Base-by-base conservation (phyloP, 2,329 filamentous ascomycete species). In the Coniochaeta pulveracea region DNA sequence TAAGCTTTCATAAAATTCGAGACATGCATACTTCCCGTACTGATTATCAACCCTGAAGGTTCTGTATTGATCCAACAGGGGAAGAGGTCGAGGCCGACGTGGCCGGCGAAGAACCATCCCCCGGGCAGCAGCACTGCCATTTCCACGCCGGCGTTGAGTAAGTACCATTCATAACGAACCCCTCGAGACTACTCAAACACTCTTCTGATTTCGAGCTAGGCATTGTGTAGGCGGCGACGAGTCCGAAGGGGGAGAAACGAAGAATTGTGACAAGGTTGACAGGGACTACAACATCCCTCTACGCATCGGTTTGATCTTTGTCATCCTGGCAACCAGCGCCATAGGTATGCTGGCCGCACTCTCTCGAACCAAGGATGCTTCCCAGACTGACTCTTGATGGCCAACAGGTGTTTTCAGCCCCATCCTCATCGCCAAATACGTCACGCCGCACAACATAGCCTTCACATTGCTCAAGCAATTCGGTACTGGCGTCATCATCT, bases 91-190 rank as follows among this genome's bases (percentile, higher is more conserved):
- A 70, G 34, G 56, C 80, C 10, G 43, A 67, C 2, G 51, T 57
- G 16, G 33, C 32, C 26, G 36, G 47, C 36, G 35, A 45, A 11
- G 17, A 31, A 33, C 8, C 44, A 30, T 18, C 34, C 5, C 45
- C 49, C 39, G 47, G 43, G 2, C 56, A 54, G n/a, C 44, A 63
- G 41, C 63, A 71, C 44, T 85, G 79, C 43, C 81, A 86, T 47
- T 83, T 80, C 52, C 80, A 86, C 44, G 79, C 79, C 8, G 80
- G 80, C 23, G 75, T 85, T 15, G 76, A 84, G 78, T 82, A 58
- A 55, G 75, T 58, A 4, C 36, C n/a, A 9, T 22, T 9, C 5
- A 16, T 6, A 10, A 7, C n/a, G 7, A 10, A 8, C 6, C 10
- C 15, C 28, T 6, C 12, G 7, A 23, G 4, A 5, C 5, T 32